These are phyloP conservation scores for Xylaria sp. DNA, from an alignment of 2,329 filamentous ascomycete genomes.

Conservation along the genomic window DNA sequence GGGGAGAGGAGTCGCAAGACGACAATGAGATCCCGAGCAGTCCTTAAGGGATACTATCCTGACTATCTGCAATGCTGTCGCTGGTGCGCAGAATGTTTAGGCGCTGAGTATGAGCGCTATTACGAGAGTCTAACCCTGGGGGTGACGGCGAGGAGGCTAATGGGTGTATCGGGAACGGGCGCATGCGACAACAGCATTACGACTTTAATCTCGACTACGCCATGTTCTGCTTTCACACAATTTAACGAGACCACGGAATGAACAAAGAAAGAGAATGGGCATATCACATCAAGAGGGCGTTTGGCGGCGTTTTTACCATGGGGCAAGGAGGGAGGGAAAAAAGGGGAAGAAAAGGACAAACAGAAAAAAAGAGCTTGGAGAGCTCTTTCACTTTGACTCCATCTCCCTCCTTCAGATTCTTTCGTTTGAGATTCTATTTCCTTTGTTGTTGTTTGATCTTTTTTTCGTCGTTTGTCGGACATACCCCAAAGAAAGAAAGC, in stretches of 20 bases:
- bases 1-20: constrained; percentile 43
- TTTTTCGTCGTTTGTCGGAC: constrained; percentile 12
- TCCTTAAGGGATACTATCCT: constrained; percentile 7
- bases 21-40: constrained; percentile 35
- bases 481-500: constrained; percentile 12
- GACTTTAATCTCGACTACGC: no score
- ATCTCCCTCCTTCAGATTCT: not conserved
- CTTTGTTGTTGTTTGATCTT: not conserved
- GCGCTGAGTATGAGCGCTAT: not conserved
- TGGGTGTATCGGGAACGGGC: no score
- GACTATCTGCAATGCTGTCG: not conserved
- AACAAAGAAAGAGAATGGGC: no score
- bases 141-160: not conserved
- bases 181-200: no score
- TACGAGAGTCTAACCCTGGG: not conserved
- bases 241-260: no score
- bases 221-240: no score
- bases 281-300: no score
- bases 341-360: not conserved
- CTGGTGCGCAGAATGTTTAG: not conserved
- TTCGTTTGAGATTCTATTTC: not conserved
- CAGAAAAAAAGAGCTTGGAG: not conserved
- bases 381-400: not conserved
- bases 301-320: no score
- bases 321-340: not conserved